A percentile compares a stretch with the other conserved stretches of the same genome.
phyloP scores from a whole-genome alignment of 2,329 filamentous ascomycete genomes.

The Paraconiothyrium sp. region DNA sequence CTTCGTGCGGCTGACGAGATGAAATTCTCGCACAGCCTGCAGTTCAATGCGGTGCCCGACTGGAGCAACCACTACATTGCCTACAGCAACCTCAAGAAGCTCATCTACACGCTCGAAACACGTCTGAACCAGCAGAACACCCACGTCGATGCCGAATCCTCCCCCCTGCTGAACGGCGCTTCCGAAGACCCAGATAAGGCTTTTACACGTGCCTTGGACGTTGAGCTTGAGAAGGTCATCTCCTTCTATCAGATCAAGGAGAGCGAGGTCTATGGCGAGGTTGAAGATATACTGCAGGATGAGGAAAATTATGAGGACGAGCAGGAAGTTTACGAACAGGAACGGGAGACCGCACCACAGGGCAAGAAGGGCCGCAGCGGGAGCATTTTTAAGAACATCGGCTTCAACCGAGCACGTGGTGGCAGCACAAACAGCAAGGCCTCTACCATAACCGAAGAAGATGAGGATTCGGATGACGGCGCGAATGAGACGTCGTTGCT shows the following conservation, averaged over 20 bases:
- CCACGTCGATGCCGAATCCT: slow-evolving; percentile 77
- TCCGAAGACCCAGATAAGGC: slow-evolving; percentile 77
- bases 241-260: slow-evolving; percentile 93
- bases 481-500: slow-evolving; percentile 60
- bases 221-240: slow-evolving; percentile 92
- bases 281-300: slow-evolving; percentile 79
- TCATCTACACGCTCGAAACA: slow-evolving; percentile 98
- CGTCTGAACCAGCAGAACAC: slow-evolving; percentile 70
- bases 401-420: slow-evolving; percentile 56
- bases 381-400: slow-evolving; percentile 64
- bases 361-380: slow-evolving; percentile 53
- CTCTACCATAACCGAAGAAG: slow-evolving; percentile 63
- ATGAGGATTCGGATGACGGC: slow-evolving; percentile 67
- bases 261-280: slow-evolving; percentile 82
- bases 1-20: slow-evolving; percentile 84
- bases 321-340: slow-evolving; percentile 46
- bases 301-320: slow-evolving; percentile 73
- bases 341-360: slow-evolving; percentile 50
- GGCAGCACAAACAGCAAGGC: slow-evolving; percentile 53
- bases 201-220: slow-evolving; percentile 82
- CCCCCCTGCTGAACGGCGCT: slow-evolving; percentile 77
- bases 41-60: slow-evolving; percentile 99
- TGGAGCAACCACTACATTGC: slow-evolving; percentile 99
- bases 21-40: slow-evolving; percentile 99
- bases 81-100: slow-evolving; percentile 98